Conservation (phyloP, 768 basidiomycete species). For the Lactarius deliciosus region DNA sequence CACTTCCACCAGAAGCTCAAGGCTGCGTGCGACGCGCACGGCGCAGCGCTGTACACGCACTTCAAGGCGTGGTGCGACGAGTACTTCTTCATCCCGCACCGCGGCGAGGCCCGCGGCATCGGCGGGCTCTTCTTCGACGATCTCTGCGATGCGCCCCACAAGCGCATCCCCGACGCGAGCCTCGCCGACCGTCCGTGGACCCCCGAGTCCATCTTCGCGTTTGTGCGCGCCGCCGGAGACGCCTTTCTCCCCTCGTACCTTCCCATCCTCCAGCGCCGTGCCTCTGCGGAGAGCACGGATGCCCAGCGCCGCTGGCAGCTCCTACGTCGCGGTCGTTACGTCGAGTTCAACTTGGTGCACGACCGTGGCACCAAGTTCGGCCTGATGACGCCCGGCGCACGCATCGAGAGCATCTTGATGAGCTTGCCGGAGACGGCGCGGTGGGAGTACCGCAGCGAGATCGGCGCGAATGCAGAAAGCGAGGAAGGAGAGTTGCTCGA, state of each 20-base stretch:
- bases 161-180: constrained; percentile 50
- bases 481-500: constrained; percentile 52
- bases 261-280: constrained; percentile 72
- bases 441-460: constrained; percentile 66
- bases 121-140: constrained; percentile 99
- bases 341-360: constrained; percentile 81
- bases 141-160: constrained; percentile 63
- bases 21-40: constrained; percentile 71
- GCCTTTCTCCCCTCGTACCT: constrained; percentile 89
- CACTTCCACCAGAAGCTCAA: constrained; percentile 87
- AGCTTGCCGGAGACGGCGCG: constrained; percentile 62
- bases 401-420: constrained; percentile 65
- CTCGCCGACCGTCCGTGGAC: constrained; percentile 48
- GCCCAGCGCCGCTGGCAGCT: constrained; percentile 89
- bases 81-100: constrained; percentile 92
- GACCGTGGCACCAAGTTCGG: constrained; percentile 72
- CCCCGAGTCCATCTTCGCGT: constrained; percentile 70
- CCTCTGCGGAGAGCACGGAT: constrained; percentile 55
- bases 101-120: constrained; percentile 80
- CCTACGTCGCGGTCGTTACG: constrained; percentile 86
- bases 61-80: constrained; percentile 98
- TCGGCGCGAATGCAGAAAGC: constrained; percentile 49
- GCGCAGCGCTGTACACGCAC: constrained; percentile 61
- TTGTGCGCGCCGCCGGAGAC: constrained; percentile 69
- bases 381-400: constrained; percentile 55